Evolutionary conservation across 2,329 filamentous ascomycete species (phyloP).

Genomic region (Tolypocladium capitatum): DNA sequence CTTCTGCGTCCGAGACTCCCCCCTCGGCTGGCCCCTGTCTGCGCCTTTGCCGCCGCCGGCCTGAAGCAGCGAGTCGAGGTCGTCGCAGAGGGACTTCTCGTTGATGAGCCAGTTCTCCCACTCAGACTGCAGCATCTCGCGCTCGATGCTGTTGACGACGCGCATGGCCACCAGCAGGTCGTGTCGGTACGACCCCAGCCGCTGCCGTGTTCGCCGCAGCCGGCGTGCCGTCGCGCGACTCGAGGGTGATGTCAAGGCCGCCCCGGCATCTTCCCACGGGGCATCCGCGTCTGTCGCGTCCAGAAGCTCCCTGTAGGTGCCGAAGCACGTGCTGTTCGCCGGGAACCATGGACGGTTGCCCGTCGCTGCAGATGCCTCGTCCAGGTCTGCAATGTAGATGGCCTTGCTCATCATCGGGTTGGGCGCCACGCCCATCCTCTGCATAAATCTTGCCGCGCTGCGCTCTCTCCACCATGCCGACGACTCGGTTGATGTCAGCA

Average conservation of each 20-base stretch:
- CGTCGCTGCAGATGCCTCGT: conserved; percentile 40
- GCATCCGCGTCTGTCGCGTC: conserved; percentile 45
- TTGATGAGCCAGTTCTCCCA: conserved; percentile 87
- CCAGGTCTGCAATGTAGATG: conserved; percentile 71
- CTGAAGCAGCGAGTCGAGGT: conserved; percentile 35
- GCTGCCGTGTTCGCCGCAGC: conserved; percentile 67
- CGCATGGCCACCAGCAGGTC: conserved; percentile 84
- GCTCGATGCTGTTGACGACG: conserved; percentile 78
- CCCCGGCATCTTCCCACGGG: conserved; percentile 38
- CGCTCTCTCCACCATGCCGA: conserved; percentile 79
- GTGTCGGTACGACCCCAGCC: conserved; percentile 72
- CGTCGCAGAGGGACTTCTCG: conserved; percentile 64
- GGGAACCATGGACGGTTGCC: conserved; percentile 21
- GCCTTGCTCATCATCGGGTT: conserved; percentile 72
- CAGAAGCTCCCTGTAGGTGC: conserved; percentile 47
- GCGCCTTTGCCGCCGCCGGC: conserved; percentile 9
- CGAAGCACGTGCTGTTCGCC: conserved; percentile 42
- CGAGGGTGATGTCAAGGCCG: conserved; percentile 29
- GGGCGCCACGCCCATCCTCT: conserved; percentile 63
- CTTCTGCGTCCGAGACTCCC: conserved; percentile 16
- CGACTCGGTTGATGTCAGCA: conserved; percentile 61
- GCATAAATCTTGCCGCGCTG: conserved; percentile 69
- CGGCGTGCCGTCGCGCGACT: conserved; percentile 46
- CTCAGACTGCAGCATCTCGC: conserved; percentile 71
- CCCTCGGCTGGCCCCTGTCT: conserved; percentile 8